Conservation (phyloP, 1,284 basidiomycete genomes). For the Cutaneotrichosporon arboriforme region DNA sequence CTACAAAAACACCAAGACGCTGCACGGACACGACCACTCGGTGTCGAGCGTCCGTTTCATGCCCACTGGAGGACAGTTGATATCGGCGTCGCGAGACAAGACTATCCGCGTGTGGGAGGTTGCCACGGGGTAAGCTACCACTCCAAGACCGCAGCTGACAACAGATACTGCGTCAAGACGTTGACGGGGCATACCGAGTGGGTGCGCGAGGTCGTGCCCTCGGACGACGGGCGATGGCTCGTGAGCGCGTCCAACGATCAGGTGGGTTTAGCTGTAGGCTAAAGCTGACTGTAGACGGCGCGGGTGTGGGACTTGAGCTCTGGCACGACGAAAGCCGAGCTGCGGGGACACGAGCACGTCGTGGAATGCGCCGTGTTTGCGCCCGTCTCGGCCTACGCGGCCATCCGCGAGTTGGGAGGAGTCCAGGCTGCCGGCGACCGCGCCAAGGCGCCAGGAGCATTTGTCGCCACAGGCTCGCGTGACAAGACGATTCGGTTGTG, state of each 20-base stretch:
- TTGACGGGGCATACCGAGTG: constrained; percentile 63
- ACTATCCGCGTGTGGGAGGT: constrained; percentile 83
- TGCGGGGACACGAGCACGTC: constrained; percentile 82
- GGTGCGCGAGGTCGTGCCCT: constrained; percentile 64
- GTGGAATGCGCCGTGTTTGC: constrained; percentile 80
- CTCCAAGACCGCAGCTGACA: not conserved
- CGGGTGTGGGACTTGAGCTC: constrained; percentile 71
- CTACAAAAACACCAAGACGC: constrained; percentile 79
- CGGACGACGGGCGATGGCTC: constrained; percentile 67
- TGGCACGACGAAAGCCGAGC: constrained; percentile 72
- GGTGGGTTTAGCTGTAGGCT: constrained; percentile 49
- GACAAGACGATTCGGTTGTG: constrained; percentile 85
- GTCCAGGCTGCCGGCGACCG: constrained; percentile 38
- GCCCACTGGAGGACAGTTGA: constrained; percentile 73
- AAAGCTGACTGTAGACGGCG: constrained; percentile 57
- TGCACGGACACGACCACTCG: constrained; percentile 85
- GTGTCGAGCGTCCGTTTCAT: constrained; percentile 79
- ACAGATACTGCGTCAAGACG: constrained; percentile 58
- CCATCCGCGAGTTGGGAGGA: constrained; percentile 71
- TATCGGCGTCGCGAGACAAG: constrained; percentile 79
- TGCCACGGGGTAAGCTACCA: constrained; percentile 60
- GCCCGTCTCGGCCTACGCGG: constrained; percentile 64
- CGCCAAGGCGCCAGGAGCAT: constrained; percentile 52
- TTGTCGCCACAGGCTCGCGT: constrained; percentile 72
- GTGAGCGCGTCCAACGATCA: constrained; percentile 81